Evolutionary conservation across 2,329 filamentous ascomycete genomes (phyloP), one percentile per base, ranked within the genome.

Genomic region (Paraphoma sp.): DNA sequence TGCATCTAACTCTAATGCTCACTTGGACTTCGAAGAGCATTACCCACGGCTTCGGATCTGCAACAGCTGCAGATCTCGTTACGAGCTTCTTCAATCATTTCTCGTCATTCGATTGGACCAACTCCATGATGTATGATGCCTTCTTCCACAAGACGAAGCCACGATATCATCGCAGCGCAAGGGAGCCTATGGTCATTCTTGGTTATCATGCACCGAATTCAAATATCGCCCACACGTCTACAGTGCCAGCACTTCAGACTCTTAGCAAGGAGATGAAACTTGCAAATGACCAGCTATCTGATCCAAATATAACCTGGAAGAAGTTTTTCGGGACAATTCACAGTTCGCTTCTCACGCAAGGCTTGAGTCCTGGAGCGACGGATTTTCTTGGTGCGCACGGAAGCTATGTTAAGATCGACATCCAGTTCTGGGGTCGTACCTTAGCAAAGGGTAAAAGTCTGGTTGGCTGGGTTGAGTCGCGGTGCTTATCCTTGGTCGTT

Each of bases 361-460:
- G 16, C 12, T 45, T 57, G 9, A 44, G 38, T 33, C 18, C 18
- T 16, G 61, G 62, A 1, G 57, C 60, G 40, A 48, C 41, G 1
- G 79, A 82, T 3, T 90, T 90, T 60, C 66, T 89, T 6, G 62
- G 62, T 1, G 66, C 75, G 0, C 85, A 84, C 69, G 81, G 78
- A 52, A 83, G 76, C 50, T 90, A 87, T 65, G 73, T 87, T 54
- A 85, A 84, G 64, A 81, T 90, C 49, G 84, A 88, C 54, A 80
- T 86, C 1, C 85, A 87, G 45, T 90, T 87, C 71, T 90, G 88
- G 88, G 87, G 86, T 1, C 74, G 82, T 6, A 86, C 85, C 2
- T 74, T 81, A 1, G 75, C 80, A 1, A 85, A 82, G 51, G 84
- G 86, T 1, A 83, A 82, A 17, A 76, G 79, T 11, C 81, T 88